Conservation (phyloP, 352 stramenopile species). For the Phytophthora boehmeriae region DNA sequence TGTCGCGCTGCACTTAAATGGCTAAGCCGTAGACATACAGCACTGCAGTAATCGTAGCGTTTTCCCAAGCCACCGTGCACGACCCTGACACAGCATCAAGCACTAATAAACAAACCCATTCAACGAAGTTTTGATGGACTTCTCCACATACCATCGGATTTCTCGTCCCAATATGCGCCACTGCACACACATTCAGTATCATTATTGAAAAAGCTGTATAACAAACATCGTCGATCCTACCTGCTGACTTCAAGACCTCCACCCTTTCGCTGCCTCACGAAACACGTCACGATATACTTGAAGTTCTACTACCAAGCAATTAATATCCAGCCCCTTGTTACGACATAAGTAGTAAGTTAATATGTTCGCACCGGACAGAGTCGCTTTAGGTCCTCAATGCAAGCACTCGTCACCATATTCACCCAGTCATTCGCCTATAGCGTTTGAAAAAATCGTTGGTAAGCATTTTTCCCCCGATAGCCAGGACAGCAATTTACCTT, state of each 20-base stretch:
- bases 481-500: constrained; percentile 42
- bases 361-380: constrained; percentile 52
- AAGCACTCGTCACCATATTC: constrained; percentile 67
- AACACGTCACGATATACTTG: constrained; percentile 84
- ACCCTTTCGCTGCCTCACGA: constrained; percentile 69
- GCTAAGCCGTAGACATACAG: constrained; percentile 76
- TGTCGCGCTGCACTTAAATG: constrained; percentile 16
- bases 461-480: background rate
- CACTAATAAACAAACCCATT: constrained; percentile 1
- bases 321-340: background rate
- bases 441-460: background rate
- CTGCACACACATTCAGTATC: constrained; percentile 23
- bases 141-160: constrained; percentile 54
- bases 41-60: constrained; percentile 67
- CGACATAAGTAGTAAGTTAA: background rate
- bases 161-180: constrained; percentile 75
- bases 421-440: constrained; percentile 73
- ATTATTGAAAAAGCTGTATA: background rate
- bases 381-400: constrained; percentile 66
- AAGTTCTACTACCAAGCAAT: constrained; percentile 62
- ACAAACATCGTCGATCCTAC: constrained; percentile 13
- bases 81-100: constrained; percentile 38
- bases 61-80: constrained; percentile 81
- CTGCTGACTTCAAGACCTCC: constrained; percentile 66
- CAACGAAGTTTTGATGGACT: background rate